These are phyloP conservation scores for Lentinus brumalis DNA, from an alignment of 768 basidiomycete genomes.

Conservation along the genomic window DNA sequence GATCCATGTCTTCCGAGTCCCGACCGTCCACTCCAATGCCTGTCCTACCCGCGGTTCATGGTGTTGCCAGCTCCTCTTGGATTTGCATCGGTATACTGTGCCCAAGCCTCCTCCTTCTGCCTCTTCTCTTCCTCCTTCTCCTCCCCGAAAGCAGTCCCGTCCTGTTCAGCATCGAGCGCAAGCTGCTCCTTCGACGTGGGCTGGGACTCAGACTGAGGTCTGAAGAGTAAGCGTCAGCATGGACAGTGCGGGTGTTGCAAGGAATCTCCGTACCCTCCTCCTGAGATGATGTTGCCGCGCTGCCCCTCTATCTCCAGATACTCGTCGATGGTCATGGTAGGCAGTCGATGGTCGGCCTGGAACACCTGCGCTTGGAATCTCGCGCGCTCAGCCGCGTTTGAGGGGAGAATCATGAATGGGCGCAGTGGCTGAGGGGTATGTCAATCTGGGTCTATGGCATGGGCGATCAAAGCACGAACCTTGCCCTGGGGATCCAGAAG, in stretches of 20 bases:
- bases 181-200: conserved; percentile 81
- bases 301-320: conserved; percentile 85
- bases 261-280: conserved; percentile 70
- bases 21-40: conserved; percentile 15
- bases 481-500: conserved; percentile 77
- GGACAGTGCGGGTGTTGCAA: neutral
- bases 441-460: conserved; percentile 9
- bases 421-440: conserved; percentile 64
- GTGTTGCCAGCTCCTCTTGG: conserved; percentile 94
- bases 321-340: conserved; percentile 96
- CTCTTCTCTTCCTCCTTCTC: conserved; percentile 75
- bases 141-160: conserved; percentile 71
- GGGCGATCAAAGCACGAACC: conserved; percentile 42
- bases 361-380: conserved; percentile 82
- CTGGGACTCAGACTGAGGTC: conserved; percentile 63
- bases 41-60: conserved; percentile 81
- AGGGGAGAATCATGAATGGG: conserved; percentile 91
- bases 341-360: conserved; percentile 77
- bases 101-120: conserved; percentile 90
- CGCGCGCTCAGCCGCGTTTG: conserved; percentile 65
- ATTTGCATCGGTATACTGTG: conserved; percentile 81
- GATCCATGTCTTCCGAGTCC: neutral
- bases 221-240: neutral
- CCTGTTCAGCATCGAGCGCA: conserved; percentile 77
- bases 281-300: conserved; percentile 84